Conservation (phyloP, 164 flowering plant genomes). For the Aristolochia californica region DNA sequence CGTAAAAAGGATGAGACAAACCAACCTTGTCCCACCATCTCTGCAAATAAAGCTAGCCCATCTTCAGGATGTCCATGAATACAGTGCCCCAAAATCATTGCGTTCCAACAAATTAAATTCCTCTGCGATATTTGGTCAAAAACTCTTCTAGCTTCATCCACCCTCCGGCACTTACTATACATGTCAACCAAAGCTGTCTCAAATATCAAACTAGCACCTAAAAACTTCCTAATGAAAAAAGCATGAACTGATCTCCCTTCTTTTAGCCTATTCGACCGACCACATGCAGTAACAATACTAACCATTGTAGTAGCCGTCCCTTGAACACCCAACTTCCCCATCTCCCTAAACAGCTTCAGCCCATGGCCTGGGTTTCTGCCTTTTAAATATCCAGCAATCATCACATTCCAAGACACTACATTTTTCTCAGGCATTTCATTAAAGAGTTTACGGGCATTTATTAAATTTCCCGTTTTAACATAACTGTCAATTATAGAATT, state of each 20-base stretch:
- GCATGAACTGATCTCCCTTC: constrained; percentile 77
- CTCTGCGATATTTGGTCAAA: constrained; percentile 35
- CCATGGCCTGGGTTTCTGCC: constrained; percentile 43
- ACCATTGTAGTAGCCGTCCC: constrained; percentile 41
- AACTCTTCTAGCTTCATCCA: constrained; percentile 30
- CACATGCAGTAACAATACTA: constrained; percentile 44
- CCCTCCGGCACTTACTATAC: constrained; percentile 55
- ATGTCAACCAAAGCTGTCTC: constrained; percentile 54
- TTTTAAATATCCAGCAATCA: constrained; percentile 49
- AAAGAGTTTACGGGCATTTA: constrained; percentile 34
- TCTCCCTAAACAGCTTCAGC: constrained; percentile 54
- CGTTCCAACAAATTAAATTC: constrained; percentile 66
- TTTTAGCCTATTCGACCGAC: constrained; percentile 47
- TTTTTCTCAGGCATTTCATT: constrained; percentile 53
- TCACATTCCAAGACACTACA: constrained; percentile 55
- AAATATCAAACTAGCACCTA: constrained; percentile 28
- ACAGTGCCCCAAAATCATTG: constrained; percentile 68
- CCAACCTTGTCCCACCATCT: constrained; percentile 23
- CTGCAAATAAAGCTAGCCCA: constrained; percentile 40
- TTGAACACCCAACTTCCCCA: constrained; percentile 27
- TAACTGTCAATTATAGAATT: constrained; percentile 39
- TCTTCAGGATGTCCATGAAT: constrained; percentile 53
- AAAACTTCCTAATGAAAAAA: constrained; percentile 18
- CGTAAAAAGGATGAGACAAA: background rate
- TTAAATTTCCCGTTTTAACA: constrained; percentile 28